Base-by-base conservation (phyloP, 108 stramenopile species). In the Poteriospumella lacustris region DNA sequence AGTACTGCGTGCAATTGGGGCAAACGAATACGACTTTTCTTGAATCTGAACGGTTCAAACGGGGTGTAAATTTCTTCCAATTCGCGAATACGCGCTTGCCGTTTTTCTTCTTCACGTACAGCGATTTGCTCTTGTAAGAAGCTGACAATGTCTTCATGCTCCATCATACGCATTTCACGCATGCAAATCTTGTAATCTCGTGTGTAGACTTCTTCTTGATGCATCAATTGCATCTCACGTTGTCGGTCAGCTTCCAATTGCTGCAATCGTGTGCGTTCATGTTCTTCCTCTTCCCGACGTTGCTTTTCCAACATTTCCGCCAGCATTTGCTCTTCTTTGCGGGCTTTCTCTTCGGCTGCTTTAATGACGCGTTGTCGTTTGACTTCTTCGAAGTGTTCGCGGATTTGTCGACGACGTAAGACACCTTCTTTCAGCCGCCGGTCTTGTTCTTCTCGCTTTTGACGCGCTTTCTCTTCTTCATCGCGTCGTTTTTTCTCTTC, bases 361-460 rank as follows among this genome's bases (percentile, higher is more conserved):
- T 64, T 5, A 3, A 12, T 5, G 9, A 64, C 15, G 9, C 60
- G 60, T 64, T 33, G 15, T 24, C 5, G 5, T 24, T 64, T 64
- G 29, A 64, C 60, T 34, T 64, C 60, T 31, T 64, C 60, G 31
- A 64, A 64, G 31, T 64, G 36, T 64, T 64, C 12, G 28, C 60
- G 15, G 9, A 64, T 31, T 12, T 24, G 15, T 64, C 60, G 15
- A 5, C 60, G 15, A 19, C 31, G 15, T 24, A 3, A 26, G 3
- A 64, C 5, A 12, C 60, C 60, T 64, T 64, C 52, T 56, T 15
- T 24, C 24, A 56, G 24, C 24, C 52, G 15, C 24, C 52, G 52
- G 24, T 56, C 52, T 56, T 56, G 52, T 56, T 56, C 52, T 56
- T 56, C 52, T 24, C 24, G 15, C 24, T 56, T 56, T 24, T 19